These are phyloP conservation scores for Alternaria tenuissima DNA, from an alignment of 2,329 filamentous ascomycete genomes.

Conservation along the genomic window DNA sequence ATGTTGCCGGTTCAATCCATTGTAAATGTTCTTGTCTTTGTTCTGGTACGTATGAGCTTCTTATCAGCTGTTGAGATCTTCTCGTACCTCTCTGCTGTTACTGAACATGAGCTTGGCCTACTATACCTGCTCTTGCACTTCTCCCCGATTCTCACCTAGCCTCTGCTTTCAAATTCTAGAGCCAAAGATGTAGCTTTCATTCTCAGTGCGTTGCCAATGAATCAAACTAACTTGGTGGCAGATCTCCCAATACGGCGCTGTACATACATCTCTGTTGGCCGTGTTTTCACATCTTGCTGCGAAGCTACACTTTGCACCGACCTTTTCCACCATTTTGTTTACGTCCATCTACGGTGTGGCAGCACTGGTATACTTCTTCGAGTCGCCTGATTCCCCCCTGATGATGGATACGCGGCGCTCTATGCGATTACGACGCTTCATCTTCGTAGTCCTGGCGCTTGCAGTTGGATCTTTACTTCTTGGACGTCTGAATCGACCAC, in stretches of 20 bases:
- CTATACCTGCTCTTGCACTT: background rate
- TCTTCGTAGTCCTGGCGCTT: slow-evolving; percentile 36
- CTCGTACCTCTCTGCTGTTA: background rate
- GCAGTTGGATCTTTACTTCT: slow-evolving; percentile 39
- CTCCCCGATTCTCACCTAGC: background rate
- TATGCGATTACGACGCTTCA: slow-evolving; percentile 38
- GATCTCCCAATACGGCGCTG: slow-evolving; percentile 41
- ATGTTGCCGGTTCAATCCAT: slow-evolving; percentile 36
- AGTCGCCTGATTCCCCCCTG: slow-evolving; percentile 26
- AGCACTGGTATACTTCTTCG: slow-evolving; percentile 33
- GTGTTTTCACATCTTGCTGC: slow-evolving; percentile 41
- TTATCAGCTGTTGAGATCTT: background rate
- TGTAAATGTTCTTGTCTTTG: slow-evolving; percentile 40
- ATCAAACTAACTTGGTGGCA: slow-evolving; percentile 20
- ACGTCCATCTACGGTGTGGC: slow-evolving; percentile 38
- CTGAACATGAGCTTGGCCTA: background rate
- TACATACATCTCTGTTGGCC: slow-evolving; percentile 38
- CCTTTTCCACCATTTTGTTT: slow-evolving; percentile 41
- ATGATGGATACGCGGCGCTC: slow-evolving; percentile 35
- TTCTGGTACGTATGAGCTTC: slow-evolving; percentile 36
- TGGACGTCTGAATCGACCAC: slow-evolving; percentile 30
- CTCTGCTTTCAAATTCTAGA: background rate
- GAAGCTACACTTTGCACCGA: slow-evolving; percentile 32
- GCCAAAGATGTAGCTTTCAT: background rate
- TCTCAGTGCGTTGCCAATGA: background rate